Evolutionary conservation across 768 basidiomycete genomes (phyloP), one percentile per base, ranked within the genome.

Genomic region (Kwoniella botswanensis): DNA sequence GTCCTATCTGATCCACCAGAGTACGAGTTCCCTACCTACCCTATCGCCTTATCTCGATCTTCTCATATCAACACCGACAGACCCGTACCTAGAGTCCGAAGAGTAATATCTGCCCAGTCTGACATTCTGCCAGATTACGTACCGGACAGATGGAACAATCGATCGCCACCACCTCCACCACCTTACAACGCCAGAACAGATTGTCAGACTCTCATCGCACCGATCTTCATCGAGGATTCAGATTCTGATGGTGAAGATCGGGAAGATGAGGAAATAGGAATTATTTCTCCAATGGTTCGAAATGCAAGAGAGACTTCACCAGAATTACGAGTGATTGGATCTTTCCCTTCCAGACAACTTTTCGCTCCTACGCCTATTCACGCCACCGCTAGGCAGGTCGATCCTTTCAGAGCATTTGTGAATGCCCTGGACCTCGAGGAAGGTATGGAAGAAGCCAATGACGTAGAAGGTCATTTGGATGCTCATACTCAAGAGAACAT

Each of bases 131-230:
- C 68, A 24, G 63, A 64, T 29, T 70, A 70, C 52, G 2, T 60
- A 7, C 63, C 63, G 1, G 68, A 70, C 24, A 26, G 68, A 64
- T 71, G 63, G 58, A 65, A 65, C 21, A 65, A 71, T n/a, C 60
- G 75, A 65, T 71, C 74, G n/a, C 78, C 78, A 17, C 67, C 76
- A 5, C 78, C 78, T 11, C 78, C 78, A 18, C 78, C 78, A 10
- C 78, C 78, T 15, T 79, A 76, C 63, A 79, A 79, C 43, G 78
- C 78, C 17, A 35, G 57, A 26, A 76, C 78, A 10, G 78, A 79
- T 57, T 61, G 74, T 29, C 71, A 77, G 54, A 74, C 71, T 26
- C 59, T 79, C 4, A 72, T 79, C 18, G 70, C 70, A 2, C 74
- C 76, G 0, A 29, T 68, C 11, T 75, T 78, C 65, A 73, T 77